phyloP scores from a whole-genome alignment of 108 stramenopile genomes.

The Cyclotella sp. region DNA sequence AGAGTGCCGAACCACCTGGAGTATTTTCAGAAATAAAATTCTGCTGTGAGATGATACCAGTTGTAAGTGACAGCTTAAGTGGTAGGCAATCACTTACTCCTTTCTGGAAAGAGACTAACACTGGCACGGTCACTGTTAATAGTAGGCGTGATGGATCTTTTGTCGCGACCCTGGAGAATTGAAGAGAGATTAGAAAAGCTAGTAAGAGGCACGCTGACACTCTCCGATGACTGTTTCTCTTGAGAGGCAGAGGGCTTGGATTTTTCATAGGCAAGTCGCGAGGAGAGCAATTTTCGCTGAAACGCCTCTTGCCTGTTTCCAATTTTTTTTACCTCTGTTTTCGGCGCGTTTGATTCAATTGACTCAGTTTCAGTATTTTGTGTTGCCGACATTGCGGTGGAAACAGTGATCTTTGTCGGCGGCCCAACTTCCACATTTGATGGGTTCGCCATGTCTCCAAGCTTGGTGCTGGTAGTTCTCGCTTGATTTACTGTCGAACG shows the following conservation, averaged over 20 bases:
- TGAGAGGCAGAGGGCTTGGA: neutral
- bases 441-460: slow-evolving; percentile 14
- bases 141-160: neutral
- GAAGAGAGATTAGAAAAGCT: slow-evolving; percentile 2
- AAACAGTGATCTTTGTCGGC: neutral
- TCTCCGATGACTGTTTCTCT: neutral
- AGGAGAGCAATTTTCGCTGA: slow-evolving; percentile 38
- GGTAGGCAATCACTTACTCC: neutral
- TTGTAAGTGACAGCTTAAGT: neutral
- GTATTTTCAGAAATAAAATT: neutral
- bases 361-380: neutral
- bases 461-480: slow-evolving; percentile 17
- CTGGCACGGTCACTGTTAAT: neutral
- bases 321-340: neutral
- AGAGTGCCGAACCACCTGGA: slow-evolving; percentile 1
- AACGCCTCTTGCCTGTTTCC: slow-evolving; percentile 40
- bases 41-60: neutral
- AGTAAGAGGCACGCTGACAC: neutral
- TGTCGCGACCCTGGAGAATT: slow-evolving; percentile 5
- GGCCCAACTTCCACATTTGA: neutral
- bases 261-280: slow-evolving; percentile 37
- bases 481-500: slow-evolving; percentile 4
- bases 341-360: neutral
- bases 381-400: neutral
- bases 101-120: neutral